Base-by-base conservation (phyloP, 371 early-diverging fungal genomes). In the Mortierella sp. region DNA sequence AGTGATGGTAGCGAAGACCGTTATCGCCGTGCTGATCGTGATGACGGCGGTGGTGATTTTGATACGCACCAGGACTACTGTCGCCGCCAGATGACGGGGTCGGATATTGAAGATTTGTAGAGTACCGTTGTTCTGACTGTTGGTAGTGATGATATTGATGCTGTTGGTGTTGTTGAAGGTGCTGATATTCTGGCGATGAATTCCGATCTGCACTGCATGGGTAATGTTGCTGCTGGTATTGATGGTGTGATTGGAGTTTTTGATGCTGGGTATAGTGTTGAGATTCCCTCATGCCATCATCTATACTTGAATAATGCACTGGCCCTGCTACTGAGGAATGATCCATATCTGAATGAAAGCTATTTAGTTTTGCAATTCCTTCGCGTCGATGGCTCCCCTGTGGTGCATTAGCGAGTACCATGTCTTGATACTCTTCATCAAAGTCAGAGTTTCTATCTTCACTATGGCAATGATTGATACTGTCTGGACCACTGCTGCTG, bases 401-500 rank as follows among this genome's bases (percentile, higher is more conserved):
- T 1, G 51, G 64, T 30, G 59, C 67, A 64, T 70, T 76, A 12
- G 57, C 40, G 32, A 54, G 58, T 9, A 62, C 67, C 16, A 70
- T 9, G 18, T 69, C 69, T 24, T 72, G 77, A 26, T 77, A 65
- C 32, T 65, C 16, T 22, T 72, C 66, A 35, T 73, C 70, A 35
- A 69, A 9, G 24, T 78, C 78, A 20, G 73, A 49, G 54, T 73
- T 78, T 43, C 66, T 51, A 22, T 78, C 73, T 3, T 37, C 28
- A 45, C 6, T 32, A 39, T 32, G 49, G 2, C 12, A 12, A 1
- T 40, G 40, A 40, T 40, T 40, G 12, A 40, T 12, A 40, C 12
- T 12, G 8, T 40, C 40, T 9, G 8, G 12, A 1, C 40, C 40
- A 40, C 40, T 40, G 49, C 6, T 45, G 47, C 14, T 39, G 10